phyloP scores from a whole-genome alignment of 352 stramenopile genomes.

The Chrysophaeum taylorii region DNA sequence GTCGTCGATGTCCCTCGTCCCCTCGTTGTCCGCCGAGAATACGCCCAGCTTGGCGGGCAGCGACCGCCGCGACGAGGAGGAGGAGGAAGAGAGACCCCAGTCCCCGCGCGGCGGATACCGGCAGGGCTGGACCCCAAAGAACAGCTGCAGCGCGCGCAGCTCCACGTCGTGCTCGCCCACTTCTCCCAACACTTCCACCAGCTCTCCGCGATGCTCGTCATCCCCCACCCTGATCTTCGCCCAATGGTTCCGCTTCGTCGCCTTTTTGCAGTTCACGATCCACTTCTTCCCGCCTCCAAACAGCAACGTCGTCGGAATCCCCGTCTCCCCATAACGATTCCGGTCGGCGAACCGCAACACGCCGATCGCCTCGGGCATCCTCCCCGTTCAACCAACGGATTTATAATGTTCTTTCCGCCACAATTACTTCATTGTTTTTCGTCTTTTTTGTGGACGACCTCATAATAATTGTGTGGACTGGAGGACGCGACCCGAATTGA shows the following conservation, averaged over 20 bases:
- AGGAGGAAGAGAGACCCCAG: not conserved
- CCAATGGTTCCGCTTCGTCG: conserved; percentile 10
- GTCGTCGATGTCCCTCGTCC: conserved; percentile 6
- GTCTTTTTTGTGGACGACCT: too few relatives aligned
- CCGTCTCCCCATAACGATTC: not conserved
- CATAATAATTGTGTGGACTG: too few relatives aligned
- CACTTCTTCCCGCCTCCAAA: not conserved
- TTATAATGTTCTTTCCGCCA: too few relatives aligned
- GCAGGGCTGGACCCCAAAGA: conserved; percentile 12
- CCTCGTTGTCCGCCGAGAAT: not conserved
- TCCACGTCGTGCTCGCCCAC: not conserved
- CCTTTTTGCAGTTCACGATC: not conserved
- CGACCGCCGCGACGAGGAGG: not conserved
- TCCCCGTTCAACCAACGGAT: too few relatives aligned
- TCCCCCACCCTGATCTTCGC: not conserved
- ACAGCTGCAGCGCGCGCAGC: not conserved
- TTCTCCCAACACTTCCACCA: not conserved
- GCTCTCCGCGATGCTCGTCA: not conserved
- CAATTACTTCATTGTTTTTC: too few relatives aligned
- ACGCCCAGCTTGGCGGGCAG: not conserved
- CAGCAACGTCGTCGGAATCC: not conserved
- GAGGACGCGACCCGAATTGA: too few relatives aligned
- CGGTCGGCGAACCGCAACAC: conserved; percentile 15
- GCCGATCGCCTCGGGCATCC: too few relatives aligned
- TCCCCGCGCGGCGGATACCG: not conserved